These are phyloP conservation scores for Candida ponderosae DNA, from an alignment of 805 yeast species.

Conservation along the genomic window DNA sequence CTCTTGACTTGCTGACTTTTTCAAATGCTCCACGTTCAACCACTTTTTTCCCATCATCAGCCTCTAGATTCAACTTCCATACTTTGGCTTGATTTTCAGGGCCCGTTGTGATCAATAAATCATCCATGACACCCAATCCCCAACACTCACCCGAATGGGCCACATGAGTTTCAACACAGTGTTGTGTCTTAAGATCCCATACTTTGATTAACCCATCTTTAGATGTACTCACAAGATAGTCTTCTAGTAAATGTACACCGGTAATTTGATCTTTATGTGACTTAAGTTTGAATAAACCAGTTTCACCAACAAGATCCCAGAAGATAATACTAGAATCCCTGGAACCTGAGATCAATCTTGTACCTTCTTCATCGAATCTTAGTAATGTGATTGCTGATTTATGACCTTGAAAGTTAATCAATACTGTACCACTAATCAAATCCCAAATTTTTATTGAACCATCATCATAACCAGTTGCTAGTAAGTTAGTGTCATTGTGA, in stretches of 20 bases:
- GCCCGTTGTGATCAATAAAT: slow-evolving; percentile 60
- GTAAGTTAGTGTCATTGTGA: slow-evolving; percentile 53
- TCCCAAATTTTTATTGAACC: slow-evolving; percentile 94
- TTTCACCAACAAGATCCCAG: slow-evolving; percentile 95
- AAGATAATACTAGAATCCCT: slow-evolving; percentile 75
- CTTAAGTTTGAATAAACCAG: slow-evolving; percentile 76
- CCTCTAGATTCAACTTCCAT: slow-evolving; percentile 62
- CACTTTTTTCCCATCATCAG: slow-evolving; percentile 45
- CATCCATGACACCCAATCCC: slow-evolving; percentile 50
- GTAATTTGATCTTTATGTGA: slow-evolving; percentile 90
- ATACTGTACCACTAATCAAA: slow-evolving; percentile 64
- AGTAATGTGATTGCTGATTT: slow-evolving; percentile 66
- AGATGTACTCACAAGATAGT: slow-evolving; percentile 68
- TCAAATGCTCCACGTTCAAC: slow-evolving; percentile 58
- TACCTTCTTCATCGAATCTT: slow-evolving; percentile 72
- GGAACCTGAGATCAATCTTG: slow-evolving; percentile 80
- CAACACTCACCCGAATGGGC: slow-evolving; percentile 94
- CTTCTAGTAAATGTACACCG: slow-evolving; percentile 48
- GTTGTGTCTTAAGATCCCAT: slow-evolving; percentile 89
- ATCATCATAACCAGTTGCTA: slow-evolving; percentile 87
- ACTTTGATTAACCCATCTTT: slow-evolving; percentile 89
- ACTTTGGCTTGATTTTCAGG: slow-evolving; percentile 75
- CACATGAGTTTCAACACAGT: slow-evolving; percentile 89
- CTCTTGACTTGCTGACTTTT: slow-evolving; percentile 70
- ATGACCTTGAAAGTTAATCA: slow-evolving; percentile 88